These are phyloP conservation scores for Tuber magnatum DNA, from an alignment of 495 filamentous ascomycete species.

Conservation along the genomic window DNA sequence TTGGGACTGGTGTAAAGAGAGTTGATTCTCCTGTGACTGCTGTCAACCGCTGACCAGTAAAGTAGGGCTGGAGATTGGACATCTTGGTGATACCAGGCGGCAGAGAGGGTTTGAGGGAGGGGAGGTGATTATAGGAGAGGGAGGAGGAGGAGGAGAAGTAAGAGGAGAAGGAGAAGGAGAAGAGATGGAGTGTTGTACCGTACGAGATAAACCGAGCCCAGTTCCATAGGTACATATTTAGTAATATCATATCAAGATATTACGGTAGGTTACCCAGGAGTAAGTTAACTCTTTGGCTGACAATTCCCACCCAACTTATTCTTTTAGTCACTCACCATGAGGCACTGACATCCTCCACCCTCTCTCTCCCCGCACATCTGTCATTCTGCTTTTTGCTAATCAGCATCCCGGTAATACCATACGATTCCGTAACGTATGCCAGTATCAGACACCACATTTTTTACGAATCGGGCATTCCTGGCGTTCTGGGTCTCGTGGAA, in stretches of 20 bases:
- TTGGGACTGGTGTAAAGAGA: no score
- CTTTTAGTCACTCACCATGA: neutral
- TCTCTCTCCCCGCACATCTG: neutral
- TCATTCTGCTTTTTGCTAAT: no score
- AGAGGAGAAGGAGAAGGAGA: neutral
- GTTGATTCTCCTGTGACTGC: no score
- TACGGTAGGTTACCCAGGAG: neutral
- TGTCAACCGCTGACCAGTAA: no score
- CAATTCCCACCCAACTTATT: neutral
- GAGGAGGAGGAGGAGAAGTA: neutral
- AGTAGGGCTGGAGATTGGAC: neutral
- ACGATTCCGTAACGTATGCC: neutral
- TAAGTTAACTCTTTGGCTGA: neutral
- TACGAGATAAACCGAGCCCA: neutral
- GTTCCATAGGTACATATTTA: neutral
- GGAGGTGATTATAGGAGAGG: no score
- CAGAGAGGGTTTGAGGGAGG: neutral
- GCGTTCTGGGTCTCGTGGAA: neutral
- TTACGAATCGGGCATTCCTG: neutral
- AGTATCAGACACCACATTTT: neutral
- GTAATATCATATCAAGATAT: neutral
- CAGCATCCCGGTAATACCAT: neutral
- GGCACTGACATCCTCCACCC: neutral
- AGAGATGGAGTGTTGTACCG: neutral
- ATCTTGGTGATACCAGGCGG: neutral